Base-by-base conservation (phyloP, 2,329 filamentous ascomycete genomes). In the Ampelomyces quisqualis region DNA sequence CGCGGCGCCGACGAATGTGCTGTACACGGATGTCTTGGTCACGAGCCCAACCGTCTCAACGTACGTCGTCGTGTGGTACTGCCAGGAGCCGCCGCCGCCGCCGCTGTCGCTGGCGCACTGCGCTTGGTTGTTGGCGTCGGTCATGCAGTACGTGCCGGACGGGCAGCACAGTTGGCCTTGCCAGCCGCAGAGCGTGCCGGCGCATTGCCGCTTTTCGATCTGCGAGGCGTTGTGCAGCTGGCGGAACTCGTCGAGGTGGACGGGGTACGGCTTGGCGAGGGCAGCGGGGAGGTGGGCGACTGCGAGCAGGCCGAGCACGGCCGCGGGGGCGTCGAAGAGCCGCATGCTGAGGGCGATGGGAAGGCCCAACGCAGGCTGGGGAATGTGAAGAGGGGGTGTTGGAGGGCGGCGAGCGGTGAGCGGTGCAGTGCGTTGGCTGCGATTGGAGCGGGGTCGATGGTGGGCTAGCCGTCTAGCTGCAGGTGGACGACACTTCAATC, bases 311-410 rank as follows among this genome's bases (percentile, higher is more conserved):
- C 53, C 57, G 43, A 61, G 27, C 73, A 84, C 55, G 88, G 58
- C 95, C 88, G 38, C 79, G 86, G 49, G 91, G 94, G 72, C 69
- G 93, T 40, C 45, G 44, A 62, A 53, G 21, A 59, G 45, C 42
- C 60, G 52, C 62, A 67, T 65, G 30, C 29, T 45, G 43, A 48
- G 44, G 27, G 36, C 37, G 34, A 22, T 45, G 23, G 34, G 28
- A 39, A 37, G 36, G 41, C 35, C 38, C 35, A 40, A 39, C 33
- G 20, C 28, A 27, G 40, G 32, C 43, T 43, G 36, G 9, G 29
- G 29, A 31, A 31, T 31, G 29, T 19, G 34, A 34, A 38, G 34
- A 26, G 32, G 14, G 33, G 19, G 27, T n/a, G n/a, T n/a, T n/a
- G n/a, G n/a, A n/a, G n/a, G n/a, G n/a, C n/a, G n/a, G 18, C 31